Percentiles rank a stretch among this genome's conserved stretches.
Conservation (phyloP, 441 rosid species). For the Eruca vesicaria region DNA sequence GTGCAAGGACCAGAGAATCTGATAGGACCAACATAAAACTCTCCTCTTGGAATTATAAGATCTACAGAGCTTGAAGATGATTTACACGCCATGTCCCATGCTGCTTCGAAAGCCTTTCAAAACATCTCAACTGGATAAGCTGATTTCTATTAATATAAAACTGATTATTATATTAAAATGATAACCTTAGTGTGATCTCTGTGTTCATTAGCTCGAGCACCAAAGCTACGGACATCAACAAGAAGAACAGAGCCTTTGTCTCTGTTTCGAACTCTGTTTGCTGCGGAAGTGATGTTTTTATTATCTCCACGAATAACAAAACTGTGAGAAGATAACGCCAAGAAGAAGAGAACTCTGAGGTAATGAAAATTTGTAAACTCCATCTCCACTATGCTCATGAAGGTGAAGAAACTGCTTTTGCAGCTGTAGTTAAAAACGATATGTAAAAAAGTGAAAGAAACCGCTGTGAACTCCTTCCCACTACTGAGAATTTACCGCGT, state of each 20-base stretch:
- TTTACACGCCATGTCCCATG: conserved; percentile 37
- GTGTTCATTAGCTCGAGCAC: conserved; percentile 36
- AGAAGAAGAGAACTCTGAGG: conserved; percentile 20
- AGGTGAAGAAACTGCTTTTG: conserved; percentile 23
- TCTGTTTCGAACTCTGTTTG: not conserved
- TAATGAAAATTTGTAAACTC: not conserved
- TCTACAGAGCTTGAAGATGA: conserved; percentile 32
- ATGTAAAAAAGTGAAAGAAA: conserved; percentile 4
- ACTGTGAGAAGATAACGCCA: conserved; percentile 7
- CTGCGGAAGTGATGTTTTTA: not conserved
- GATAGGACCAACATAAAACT: conserved; percentile 33
- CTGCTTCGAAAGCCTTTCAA: conserved; percentile 35
- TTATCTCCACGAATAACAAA: conserved; percentile 11
- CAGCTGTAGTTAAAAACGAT: conserved; percentile 6
- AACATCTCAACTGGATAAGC: conserved; percentile 15
- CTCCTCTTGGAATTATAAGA: conserved; percentile 32
- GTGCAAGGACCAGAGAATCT: conserved; percentile 36
- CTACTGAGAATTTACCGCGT: conserved; percentile 9
- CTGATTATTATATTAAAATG: not conserved
- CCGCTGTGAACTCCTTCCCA: conserved; percentile 15
- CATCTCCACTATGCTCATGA: conserved; percentile 18
- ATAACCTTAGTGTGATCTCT: conserved; percentile 32
- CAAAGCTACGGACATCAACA: conserved; percentile 37
- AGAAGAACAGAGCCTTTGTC: conserved; percentile 20
- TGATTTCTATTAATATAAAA: not conserved